Base-by-base conservation (phyloP, 371 early-diverging fungal genomes). In the Mucor velutinosus region DNA sequence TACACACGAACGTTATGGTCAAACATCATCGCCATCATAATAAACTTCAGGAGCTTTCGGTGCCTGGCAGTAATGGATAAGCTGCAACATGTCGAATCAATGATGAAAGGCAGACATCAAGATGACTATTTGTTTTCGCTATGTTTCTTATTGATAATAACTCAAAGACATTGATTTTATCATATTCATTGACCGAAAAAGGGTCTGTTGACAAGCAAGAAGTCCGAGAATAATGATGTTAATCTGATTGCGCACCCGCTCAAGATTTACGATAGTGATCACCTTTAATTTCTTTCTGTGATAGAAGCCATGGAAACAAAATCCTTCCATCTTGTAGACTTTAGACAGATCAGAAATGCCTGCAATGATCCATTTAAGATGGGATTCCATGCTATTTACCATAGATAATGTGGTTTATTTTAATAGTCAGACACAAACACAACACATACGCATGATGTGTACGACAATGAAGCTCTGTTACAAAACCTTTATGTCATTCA, bases 361-460 rank as follows among this genome's bases (percentile, higher is more conserved):
- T 45, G n/a, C 19, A 19, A 19, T 19, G 17, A 45, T 45, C 6
- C 19, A 19, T 45, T 19, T 45, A 5, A 19, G 19, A 45, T n/a
- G 19, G 45, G 23, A 25, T 27, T 43, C 43, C 15, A 39, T 25
- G 23, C 12, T 60, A 21, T 27, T 25, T 60, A 25, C 17, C 17
- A 14, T 25, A 2, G 30, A 62, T 21, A 35, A 12, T 33, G 49
- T 47, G 47, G 5, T 29, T 43, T 45, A 17, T 7, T 63, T 64
- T 64, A 10, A 64, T 56, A 39, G 64, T 41, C 64, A 64, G 64
- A 51, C 14, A 23, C 51, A 23, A 23, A 51, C 7, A 51, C 51
- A 51, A 51, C 21, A 25, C 47, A 55, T n/a, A 56, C 64, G 64
- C 64, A 64, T 64, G 39, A 64, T 64, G 41, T 56, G 64, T 64